phyloP scores from a whole-genome alignment of 2,329 filamentous ascomycete genomes.

The Xylariomycetidae sp. region DNA sequence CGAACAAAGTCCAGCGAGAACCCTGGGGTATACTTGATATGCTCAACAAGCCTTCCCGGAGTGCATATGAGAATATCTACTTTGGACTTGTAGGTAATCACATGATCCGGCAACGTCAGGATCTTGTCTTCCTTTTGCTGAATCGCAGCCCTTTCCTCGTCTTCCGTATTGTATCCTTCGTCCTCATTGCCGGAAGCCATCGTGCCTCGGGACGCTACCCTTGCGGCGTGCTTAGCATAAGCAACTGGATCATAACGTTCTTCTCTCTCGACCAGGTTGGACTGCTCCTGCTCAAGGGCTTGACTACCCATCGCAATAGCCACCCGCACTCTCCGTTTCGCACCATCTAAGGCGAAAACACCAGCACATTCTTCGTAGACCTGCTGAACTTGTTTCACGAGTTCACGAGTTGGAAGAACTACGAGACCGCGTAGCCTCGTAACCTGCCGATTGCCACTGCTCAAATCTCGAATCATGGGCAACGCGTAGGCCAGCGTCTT shows the following conservation, averaged over 20 bases:
- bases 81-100: slow-evolving; percentile 62
- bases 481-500: slow-evolving; percentile 92
- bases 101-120: slow-evolving; percentile 51
- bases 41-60: slow-evolving; percentile 86
- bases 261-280: slow-evolving; percentile 35
- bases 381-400: slow-evolving; percentile 81
- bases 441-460: slow-evolving; percentile 46
- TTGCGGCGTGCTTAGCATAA: slow-evolving; percentile 36
- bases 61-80: slow-evolving; percentile 90
- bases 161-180: slow-evolving; percentile 31
- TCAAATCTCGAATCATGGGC: slow-evolving; percentile 75
- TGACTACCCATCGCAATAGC: slow-evolving; percentile 81
- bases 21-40: slow-evolving; percentile 76
- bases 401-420: slow-evolving; percentile 84
- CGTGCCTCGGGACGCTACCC: slow-evolving; percentile 37
- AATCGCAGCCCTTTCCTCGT: slow-evolving; percentile 24
- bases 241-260: slow-evolving; percentile 60
- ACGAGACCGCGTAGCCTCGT: slow-evolving; percentile 74
- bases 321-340: slow-evolving; percentile 65
- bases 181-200: slow-evolving; percentile 32
- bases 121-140: slow-evolving; percentile 23
- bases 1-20: slow-evolving; percentile 74
- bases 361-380: slow-evolving; percentile 70
- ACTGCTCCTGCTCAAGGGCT: slow-evolving; percentile 62
- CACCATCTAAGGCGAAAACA: slow-evolving; percentile 48